phyloP scores from a whole-genome alignment of 2,329 filamentous ascomycete genomes.

The Tolypocladium guangdongense region DNA sequence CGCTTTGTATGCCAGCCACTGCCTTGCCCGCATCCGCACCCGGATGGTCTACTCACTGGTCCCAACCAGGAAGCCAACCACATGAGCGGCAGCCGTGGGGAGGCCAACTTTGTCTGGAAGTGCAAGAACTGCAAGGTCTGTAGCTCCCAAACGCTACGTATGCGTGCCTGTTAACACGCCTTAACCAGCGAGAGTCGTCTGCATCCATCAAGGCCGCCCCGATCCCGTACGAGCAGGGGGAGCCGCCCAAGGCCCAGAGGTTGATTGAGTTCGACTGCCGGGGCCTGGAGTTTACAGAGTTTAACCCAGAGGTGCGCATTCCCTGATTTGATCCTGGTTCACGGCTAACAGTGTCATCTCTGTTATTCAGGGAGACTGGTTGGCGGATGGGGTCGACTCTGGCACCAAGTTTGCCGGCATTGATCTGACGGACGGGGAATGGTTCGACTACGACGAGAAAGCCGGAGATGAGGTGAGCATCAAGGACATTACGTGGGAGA shows the following conservation, averaged over 20 bases:
- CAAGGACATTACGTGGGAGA: constrained; percentile 79
- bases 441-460: constrained; percentile 98
- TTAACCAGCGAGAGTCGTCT: constrained; percentile 62
- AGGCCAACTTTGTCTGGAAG: constrained; percentile 99
- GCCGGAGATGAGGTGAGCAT: constrained; percentile 84
- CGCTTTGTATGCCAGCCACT: constrained; percentile 58
- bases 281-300: constrained; percentile 83
- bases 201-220: constrained; percentile 73
- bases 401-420: constrained; percentile 71
- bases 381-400: constrained; percentile 72
- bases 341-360: background rate
- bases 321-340: background rate
- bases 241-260: constrained; percentile 64
- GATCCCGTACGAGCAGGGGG: constrained; percentile 56
- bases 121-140: constrained; percentile 94
- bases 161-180: background rate
- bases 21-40: background rate
- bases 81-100: constrained; percentile 82
- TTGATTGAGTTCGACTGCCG: constrained; percentile 90
- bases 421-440: constrained; percentile 81
- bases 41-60: constrained; percentile 5
- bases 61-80: constrained; percentile 72
- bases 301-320: constrained; percentile 70
- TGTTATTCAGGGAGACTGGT: constrained; percentile 65
- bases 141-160: background rate